Percentiles rank a stretch among this genome's conserved stretches.
phyloP scores from a whole-genome alignment of 1,284 basidiomycete genomes.

The Ustilago shanxiensis region DNA sequence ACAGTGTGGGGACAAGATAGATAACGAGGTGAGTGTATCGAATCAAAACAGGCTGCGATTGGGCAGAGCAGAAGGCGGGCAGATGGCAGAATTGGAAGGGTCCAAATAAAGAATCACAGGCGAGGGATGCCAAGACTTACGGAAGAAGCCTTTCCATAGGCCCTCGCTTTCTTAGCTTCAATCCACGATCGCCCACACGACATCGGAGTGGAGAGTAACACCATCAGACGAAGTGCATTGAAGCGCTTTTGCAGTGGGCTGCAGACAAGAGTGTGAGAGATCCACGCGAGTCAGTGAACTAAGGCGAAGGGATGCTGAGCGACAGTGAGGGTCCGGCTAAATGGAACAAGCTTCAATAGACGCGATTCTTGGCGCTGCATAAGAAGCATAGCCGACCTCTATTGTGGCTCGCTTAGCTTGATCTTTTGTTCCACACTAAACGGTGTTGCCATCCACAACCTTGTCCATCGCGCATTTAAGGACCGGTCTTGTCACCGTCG shows the following conservation, averaged over 20 bases:
- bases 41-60: neutral
- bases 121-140: slow-evolving; percentile 30
- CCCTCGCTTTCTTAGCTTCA: neutral
- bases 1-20: neutral
- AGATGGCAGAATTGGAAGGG: slow-evolving; percentile 20
- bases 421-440: neutral
- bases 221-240: neutral
- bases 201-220: slow-evolving; percentile 9
- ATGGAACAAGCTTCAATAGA: neutral
- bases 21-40: slow-evolving; percentile 1
- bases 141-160: slow-evolving; percentile 29
- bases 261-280: neutral
- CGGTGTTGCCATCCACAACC: neutral
- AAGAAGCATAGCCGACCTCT: slow-evolving; percentile 17
- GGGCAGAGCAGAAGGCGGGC: neutral
- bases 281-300: neutral
- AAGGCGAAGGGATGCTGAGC: neutral
- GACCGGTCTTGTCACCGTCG: neutral
- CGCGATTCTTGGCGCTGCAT: slow-evolving; percentile 35
- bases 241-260: neutral
- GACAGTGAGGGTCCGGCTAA: slow-evolving; percentile 8
- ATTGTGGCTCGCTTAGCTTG: slow-evolving; percentile 2
- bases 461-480: neutral
- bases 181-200: slow-evolving; percentile 11
- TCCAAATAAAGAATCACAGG: slow-evolving; percentile 8